Evolutionary conservation across 2,329 filamentous ascomycete genomes (phyloP).

Genomic region (Mollisia scopiformis): DNA sequence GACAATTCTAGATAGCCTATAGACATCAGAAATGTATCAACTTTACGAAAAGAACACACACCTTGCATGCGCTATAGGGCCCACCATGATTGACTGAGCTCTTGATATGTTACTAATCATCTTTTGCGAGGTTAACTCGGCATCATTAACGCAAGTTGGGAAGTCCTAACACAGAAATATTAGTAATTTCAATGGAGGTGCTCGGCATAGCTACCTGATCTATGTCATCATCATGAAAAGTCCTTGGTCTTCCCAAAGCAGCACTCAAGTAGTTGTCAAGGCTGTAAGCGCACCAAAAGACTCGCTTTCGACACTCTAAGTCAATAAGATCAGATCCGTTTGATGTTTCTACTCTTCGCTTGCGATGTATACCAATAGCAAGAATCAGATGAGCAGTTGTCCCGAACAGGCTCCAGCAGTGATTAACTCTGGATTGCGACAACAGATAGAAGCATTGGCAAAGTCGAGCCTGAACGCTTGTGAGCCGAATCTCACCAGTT

Average conservation of each 20-base stretch:
- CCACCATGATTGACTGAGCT: conserved; percentile 45
- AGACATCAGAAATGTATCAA: neutral
- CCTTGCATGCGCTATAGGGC: conserved; percentile 47
- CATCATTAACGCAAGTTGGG: conserved; percentile 57
- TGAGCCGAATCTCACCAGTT: conserved; percentile 37
- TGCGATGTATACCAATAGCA: conserved; percentile 38
- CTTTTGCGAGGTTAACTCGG: conserved; percentile 42
- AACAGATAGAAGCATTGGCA: conserved; percentile 40
- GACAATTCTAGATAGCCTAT: conserved; percentile 46
- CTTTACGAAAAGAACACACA: conserved; percentile 15
- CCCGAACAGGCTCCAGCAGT: conserved; percentile 40
- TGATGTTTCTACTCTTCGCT: conserved; percentile 21
- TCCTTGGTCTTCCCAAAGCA: conserved; percentile 61
- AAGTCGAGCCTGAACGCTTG: conserved; percentile 44
- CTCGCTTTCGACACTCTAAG: conserved; percentile 53
- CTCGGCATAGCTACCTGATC: conserved; percentile 46
- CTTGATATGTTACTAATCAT: conserved; percentile 27
- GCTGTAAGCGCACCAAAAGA: conserved; percentile 68
- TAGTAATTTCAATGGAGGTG: neutral
- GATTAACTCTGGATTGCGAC: conserved; percentile 39
- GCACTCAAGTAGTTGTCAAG: conserved; percentile 67
- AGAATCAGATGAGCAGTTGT: conserved; percentile 38
- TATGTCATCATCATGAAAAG: conserved; percentile 67
- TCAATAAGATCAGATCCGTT: conserved; percentile 41
- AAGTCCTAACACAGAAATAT: conserved; percentile 40